These are phyloP conservation scores for Coemansia reversa DNA, from an alignment of 192 early-diverging fungal genomes.

Conservation along the genomic window DNA sequence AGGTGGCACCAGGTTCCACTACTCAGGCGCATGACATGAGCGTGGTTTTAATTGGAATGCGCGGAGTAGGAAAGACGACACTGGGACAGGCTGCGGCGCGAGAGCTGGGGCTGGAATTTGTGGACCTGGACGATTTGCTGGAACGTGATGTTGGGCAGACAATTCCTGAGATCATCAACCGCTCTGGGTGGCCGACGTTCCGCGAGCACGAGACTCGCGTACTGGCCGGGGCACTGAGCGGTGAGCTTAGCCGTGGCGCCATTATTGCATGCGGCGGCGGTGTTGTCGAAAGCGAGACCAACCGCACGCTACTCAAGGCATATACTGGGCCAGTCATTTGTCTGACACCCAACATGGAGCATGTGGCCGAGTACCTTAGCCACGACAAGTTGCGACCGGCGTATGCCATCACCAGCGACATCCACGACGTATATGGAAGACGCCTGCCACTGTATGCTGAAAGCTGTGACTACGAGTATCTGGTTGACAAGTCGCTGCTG, in stretches of 20 bases:
- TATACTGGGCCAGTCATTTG: constrained; percentile 75
- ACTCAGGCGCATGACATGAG: constrained; percentile 22
- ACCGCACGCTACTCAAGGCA: constrained; percentile 65
- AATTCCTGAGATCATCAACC: constrained; percentile 76
- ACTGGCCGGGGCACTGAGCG: constrained; percentile 61
- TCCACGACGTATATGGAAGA: constrained; percentile 75
- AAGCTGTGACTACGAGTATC: constrained; percentile 82
- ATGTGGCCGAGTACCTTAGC: constrained; percentile 76
- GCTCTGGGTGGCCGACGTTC: constrained; percentile 84
- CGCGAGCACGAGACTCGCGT: constrained; percentile 73
- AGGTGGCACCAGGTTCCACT: neutral
- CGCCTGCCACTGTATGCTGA: constrained; percentile 75
- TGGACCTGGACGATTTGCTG: constrained; percentile 88
- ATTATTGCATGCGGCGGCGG: constrained; percentile 95
- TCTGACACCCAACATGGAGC: constrained; percentile 70
- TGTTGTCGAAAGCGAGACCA: constrained; percentile 78
- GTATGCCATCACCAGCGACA: constrained; percentile 69
- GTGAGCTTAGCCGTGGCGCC: constrained; percentile 58
- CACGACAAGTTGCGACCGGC: constrained; percentile 81
- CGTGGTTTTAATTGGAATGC: constrained; percentile 97
- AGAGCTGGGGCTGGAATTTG: constrained; percentile 66
- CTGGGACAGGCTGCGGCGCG: constrained; percentile 75
- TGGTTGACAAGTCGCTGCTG: constrained; percentile 57
- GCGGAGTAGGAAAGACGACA: constrained; percentile 94
- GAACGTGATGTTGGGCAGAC: constrained; percentile 68